Base-by-base conservation (phyloP, 176 grass and related monocot species). In the Secale cereale region DNA sequence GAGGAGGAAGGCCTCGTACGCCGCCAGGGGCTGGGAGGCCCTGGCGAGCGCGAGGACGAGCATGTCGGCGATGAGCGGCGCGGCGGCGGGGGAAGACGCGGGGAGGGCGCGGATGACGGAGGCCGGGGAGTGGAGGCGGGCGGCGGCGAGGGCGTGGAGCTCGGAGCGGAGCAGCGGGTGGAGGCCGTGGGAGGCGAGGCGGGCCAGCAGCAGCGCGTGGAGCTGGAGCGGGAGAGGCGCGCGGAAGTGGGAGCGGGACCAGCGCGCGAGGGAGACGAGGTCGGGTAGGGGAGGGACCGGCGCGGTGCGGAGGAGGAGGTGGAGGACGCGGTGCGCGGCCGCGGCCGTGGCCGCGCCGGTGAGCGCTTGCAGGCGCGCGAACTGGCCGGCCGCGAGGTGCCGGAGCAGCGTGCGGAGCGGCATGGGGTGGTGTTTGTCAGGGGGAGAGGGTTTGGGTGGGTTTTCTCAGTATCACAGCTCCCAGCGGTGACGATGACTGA, bases 41-140 rank as follows among this genome's bases (percentile, higher is more conserved):
- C 81, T 83, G 50, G 84, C 63, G n/a, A 98, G 65, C 17, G 93
- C 81, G 36, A 83, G 83, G 39, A 90, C 45, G 48, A 95, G 75
- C 89, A 94, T 94, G 72, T 95, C 96, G 85, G 89, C 89, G 74
- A 98, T 37, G 52, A 95, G 71, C 37, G 95, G 89, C 33, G 91
- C 71, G 65, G 87, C 74, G 6, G 37, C 32, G 73, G 59, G 77
- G 23, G 74, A 56, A 52, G 83, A 13, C 23, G 83, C 45, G 17
- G 77, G 89, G 45, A 96, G 81, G 11, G 86, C 60, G 82, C 91
- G 93, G 78, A 98, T 45, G 70, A 98, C 72, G 48, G 89, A 84
- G 0, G 85, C 72, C 3, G 87, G 87, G 66, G 92, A 91, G 78
- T 93, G 92, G 79, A 80, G 78, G 35, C 82, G 57, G 62, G 71